Evolutionary conservation across 345 rosid species (phyloP), one percentile per base, ranked within the genome.

Genomic region (Arabidopsis arenosa): DNA sequence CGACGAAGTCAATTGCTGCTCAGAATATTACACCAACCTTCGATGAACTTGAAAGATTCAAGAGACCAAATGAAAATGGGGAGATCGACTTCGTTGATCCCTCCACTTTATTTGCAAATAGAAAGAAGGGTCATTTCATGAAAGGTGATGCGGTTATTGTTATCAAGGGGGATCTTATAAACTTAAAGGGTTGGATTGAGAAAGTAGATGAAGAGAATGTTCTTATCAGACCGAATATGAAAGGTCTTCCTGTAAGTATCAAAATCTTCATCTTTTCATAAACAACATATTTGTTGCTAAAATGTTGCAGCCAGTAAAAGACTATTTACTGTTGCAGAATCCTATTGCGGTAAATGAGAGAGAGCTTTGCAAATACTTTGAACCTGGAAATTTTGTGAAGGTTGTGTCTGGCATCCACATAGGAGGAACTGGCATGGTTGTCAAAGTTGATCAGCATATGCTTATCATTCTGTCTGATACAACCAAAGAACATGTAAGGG

Each of bases 311-410:
- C 21, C 6, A 37, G 53, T 49, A 28, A 60, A 6, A 62, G 2
- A 10, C 56, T 67, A 14, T 47, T 59, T 32, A 57, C 9, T 73
- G 43, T 33, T 75, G 66, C 86, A 93, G 95, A 85, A 82, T 83
- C 90, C 96, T 68, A 83, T 93, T 74, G 92, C 93, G 26, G 87
- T 93, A 39, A 87, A 86, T 33, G 89, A 84, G 71, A 91, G 83
- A 80, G 97, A 93, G 80, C 90, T 91, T 7, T 91, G 96, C 82
- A 93, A 93, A 79, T 91, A 87, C 72, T 91, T 91, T 63, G 96
- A 93, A 81, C 92, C 93, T 36, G 98, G 97, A 65, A 93, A 93
- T 83, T 92, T 87, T 62, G 98, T 91, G 72, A 93, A 93, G 83
- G 90, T 93, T 75, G 92, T 93, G 44, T 84, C 87, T 40, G 97